These are phyloP conservation scores for Hericium alpestre DNA, from an alignment of 768 basidiomycete species.

Conservation along the genomic window DNA sequence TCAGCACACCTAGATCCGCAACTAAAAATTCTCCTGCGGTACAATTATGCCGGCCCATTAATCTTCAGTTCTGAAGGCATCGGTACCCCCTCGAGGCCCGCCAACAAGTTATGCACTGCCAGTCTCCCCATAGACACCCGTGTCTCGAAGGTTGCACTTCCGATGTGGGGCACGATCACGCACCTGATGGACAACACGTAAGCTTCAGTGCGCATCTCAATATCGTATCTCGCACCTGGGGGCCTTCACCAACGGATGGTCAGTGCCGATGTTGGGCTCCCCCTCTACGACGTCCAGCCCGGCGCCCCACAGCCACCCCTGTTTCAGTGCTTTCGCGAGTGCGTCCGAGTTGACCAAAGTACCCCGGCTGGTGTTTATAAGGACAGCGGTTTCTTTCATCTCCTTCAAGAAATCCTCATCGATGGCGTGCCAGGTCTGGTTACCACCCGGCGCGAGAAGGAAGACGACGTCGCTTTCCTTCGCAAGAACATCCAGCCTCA, in stretches of 20 bases:
- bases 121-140: conserved; percentile 72
- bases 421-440: conserved; percentile 62
- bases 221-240: conserved; percentile 39
- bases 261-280: conserved; percentile 62
- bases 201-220: not conserved
- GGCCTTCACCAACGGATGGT: conserved; percentile 75
- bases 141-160: conserved; percentile 80
- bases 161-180: conserved; percentile 83
- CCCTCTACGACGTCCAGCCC: conserved; percentile 92
- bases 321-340: conserved; percentile 65
- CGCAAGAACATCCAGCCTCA: conserved; percentile 60
- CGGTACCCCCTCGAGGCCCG: conserved; percentile 35
- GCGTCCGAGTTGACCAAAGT: conserved; percentile 87
- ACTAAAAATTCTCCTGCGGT: too few relatives aligned
- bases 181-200: conserved; percentile 36
- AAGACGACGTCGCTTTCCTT: conserved; percentile 75
- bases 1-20: too few relatives aligned
- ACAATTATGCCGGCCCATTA: not conserved
- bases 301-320: conserved; percentile 82
- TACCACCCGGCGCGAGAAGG: conserved; percentile 69
- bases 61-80: conserved; percentile 47
- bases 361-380: conserved; percentile 83
- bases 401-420: conserved; percentile 56
- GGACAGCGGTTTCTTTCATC: conserved; percentile 78
- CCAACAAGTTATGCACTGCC: conserved; percentile 59